phyloP scores from a whole-genome alignment of 495 filamentous ascomycete species.

The Neurospora sp. region DNA sequence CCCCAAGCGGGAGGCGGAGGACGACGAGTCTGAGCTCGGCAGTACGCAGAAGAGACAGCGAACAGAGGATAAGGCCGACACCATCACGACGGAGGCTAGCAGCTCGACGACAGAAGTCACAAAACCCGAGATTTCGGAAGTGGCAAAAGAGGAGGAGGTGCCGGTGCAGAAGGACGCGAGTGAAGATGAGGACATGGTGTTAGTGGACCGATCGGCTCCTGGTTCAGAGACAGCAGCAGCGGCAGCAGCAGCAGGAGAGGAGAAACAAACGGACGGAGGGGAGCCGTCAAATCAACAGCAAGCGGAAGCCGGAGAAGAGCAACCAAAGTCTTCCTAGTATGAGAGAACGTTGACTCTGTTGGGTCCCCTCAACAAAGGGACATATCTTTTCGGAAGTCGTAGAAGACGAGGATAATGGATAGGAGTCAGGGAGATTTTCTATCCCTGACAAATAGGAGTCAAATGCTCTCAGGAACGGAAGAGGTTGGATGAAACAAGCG shows the following conservation, averaged over 20 bases:
- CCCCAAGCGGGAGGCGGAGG: conserved; percentile 37
- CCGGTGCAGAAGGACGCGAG: background rate
- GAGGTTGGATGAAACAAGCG: background rate
- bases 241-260: background rate
- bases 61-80: conserved; percentile 19
- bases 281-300: background rate
- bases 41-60: conserved; percentile 24
- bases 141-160: background rate
- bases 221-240: background rate
- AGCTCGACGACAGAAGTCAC: background rate
- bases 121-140: background rate
- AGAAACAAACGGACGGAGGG: background rate
- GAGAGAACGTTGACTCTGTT: background rate
- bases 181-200: background rate
- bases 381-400: background rate
- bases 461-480: background rate
- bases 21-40: conserved; percentile 21
- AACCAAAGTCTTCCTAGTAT: background rate
- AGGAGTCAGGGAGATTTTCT: background rate
- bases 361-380: background rate
- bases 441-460: background rate
- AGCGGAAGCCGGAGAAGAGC: background rate
- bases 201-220: background rate
- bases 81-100: background rate
- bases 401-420: background rate